These are phyloP conservation scores for Torulaspora franciscae DNA, from an alignment of 805 yeast genomes.

Conservation along the genomic window DNA sequence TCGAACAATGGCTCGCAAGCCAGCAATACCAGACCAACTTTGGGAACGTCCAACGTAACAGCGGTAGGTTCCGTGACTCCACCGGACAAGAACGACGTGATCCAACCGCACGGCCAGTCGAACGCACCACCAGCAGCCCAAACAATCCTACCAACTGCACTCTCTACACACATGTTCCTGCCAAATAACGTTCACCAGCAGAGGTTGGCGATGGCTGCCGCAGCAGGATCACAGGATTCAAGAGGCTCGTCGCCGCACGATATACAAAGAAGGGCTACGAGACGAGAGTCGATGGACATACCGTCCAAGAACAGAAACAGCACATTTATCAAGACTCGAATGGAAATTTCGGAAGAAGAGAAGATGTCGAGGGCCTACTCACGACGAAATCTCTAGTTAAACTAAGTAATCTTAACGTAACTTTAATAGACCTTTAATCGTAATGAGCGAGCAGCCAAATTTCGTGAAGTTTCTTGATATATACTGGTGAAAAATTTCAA, in stretches of 20 bases:
- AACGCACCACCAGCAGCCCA: conserved; percentile 60
- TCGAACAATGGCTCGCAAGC: neutral
- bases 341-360: conserved; percentile 34
- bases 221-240: conserved; percentile 2
- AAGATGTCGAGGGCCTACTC: conserved; percentile 17
- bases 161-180: conserved; percentile 56
- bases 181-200: conserved; percentile 42
- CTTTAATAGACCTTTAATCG: neutral
- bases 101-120: conserved; percentile 37
- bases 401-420: neutral
- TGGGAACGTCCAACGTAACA: conserved; percentile 22
- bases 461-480: neutral
- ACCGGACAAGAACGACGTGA: conserved; percentile 11
- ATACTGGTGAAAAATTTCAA: conserved; percentile 8
- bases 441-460: neutral
- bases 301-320: conserved; percentile 30
- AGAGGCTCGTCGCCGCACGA: conserved; percentile 2
- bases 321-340: conserved; percentile 30
- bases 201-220: conserved; percentile 21
- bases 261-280: conserved; percentile 2
- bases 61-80: conserved; percentile 33
- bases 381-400: conserved; percentile 12
- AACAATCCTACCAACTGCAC: conserved; percentile 54
- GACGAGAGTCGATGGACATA: conserved; percentile 34
- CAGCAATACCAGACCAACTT: conserved; percentile 14